Evolutionary conservation across 305 asterid genomes (phyloP), one percentile per base, ranked within the genome.

Genomic region (Euphrasia arctica): DNA sequence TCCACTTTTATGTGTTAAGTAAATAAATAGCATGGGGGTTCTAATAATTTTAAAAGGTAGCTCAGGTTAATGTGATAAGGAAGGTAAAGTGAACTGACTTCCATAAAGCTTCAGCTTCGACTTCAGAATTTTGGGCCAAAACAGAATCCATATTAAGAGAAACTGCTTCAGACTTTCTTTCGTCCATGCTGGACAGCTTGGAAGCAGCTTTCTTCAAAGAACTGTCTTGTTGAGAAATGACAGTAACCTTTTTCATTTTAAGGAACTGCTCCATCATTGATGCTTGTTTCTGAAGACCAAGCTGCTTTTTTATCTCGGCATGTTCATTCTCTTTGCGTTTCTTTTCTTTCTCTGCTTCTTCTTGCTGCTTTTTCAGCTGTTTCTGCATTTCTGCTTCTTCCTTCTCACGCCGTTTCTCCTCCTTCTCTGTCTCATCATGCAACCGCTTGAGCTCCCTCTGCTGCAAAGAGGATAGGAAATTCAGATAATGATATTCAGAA

Each of bases 181-280:
- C 90, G 29, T 62, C 63, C 68, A 42, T 49, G 56, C 64, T 62
- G 49, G 77, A 67, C 1, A 74, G 62, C 55, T 64, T 41, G 57
- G 70, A 77, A 25, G 59, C 12, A 11, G 59, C 34, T 60, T 75
- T 74, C 63, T 63, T 77, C 65, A 51, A 29, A 62, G 86, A 67
- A 68, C 48, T 72, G 39, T 63, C 78, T 63, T 72, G 71, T 70
- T 74, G 77, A 54, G 78, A 41, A 71, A 81, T 39, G 50, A 82
- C 60, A 69, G 58, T 60, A 63, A 80, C 58, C 70, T 86, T 85
- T 72, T 65, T 69, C 62, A 74, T 78, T 71, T 80, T 88, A 54
- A 94, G 88, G 70, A 93, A 94, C 63, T 95, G 88, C 65, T 88
- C 90, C 99, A 94, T 90, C 58, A 90, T 68, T 13, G 96, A 86